A percentile compares a stretch with the other conserved stretches of the same genome.
phyloP scores from a whole-genome alignment of 2,329 filamentous ascomycete species.

The Colletotrichum zoysiae region DNA sequence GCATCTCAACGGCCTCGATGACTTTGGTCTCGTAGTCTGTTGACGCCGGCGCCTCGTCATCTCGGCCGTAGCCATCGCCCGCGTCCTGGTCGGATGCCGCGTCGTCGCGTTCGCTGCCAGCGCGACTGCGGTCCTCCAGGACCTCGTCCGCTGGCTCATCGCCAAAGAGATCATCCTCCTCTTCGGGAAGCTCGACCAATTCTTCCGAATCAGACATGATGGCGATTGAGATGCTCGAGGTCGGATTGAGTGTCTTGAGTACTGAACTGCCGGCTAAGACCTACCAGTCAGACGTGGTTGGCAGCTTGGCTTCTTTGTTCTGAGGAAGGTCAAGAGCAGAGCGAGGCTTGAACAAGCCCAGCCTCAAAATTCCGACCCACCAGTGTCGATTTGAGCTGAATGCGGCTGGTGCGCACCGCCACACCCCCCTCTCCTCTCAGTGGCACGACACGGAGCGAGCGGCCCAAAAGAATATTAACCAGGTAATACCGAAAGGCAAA shows the following conservation, averaged over 20 bases:
- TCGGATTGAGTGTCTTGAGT: background rate
- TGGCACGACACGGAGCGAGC: background rate
- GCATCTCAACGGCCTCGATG: conserved; percentile 74
- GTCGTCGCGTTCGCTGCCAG: conserved; percentile 72
- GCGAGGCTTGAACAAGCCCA: conserved; percentile 37
- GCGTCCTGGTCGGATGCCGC: conserved; percentile 65
- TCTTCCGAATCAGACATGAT: conserved; percentile 71
- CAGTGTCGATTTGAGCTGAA: background rate
- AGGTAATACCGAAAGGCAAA: background rate
- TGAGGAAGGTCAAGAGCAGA: conserved; percentile 18
- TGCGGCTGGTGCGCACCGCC: conserved; percentile 39
- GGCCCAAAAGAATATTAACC: background rate
- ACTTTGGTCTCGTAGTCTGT: conserved; percentile 61
- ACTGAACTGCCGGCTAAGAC: background rate
- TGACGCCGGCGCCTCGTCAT: conserved; percentile 54
- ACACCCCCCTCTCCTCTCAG: conserved; percentile 13
- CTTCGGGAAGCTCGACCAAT: conserved; percentile 61
- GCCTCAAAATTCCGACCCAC: conserved; percentile 31
- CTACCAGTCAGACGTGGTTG: conserved; percentile 5
- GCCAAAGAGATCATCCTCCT: conserved; percentile 73
- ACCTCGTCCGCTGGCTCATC: conserved; percentile 69
- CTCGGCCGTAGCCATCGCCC: conserved; percentile 59
- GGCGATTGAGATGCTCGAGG: background rate
- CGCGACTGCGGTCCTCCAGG: conserved; percentile 69
- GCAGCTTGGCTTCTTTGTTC: conserved; percentile 15